Conservation (phyloP, 148 eudicot species). For the Silene latifolia region DNA sequence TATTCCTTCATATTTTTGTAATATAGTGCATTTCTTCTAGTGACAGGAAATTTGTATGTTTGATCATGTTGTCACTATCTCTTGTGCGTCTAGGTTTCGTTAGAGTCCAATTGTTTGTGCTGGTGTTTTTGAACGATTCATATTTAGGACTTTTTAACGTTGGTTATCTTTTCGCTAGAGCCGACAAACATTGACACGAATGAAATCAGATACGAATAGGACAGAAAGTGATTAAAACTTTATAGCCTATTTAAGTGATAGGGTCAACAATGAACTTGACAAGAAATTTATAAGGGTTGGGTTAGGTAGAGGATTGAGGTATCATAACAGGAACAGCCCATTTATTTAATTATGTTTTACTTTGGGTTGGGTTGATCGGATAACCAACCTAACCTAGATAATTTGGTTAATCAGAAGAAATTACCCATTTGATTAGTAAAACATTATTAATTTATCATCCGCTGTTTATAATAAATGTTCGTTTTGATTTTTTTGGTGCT, state of each 20-base stretch:
- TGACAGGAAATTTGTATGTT: not conserved
- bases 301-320: not conserved
- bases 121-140: slow-evolving; percentile 6
- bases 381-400: not conserved
- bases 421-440: too few species aligned
- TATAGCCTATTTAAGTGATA: not conserved
- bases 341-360: not conserved
- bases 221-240: not conserved
- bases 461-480: not conserved
- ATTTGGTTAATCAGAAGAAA: too few species aligned
- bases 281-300: not conserved
- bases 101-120: not conserved
- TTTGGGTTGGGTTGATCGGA: not conserved
- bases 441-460: not conserved
- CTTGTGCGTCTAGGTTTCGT: not conserved
- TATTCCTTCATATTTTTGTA: not conserved
- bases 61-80: not conserved
- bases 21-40: not conserved
- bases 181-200: not conserved
- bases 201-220: not conserved
- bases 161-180: not conserved
- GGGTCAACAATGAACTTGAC: not conserved
- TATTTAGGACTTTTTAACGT: not conserved
- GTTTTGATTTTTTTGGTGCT: too few species aligned
- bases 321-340: not conserved